Evolutionary conservation across 306 rosid genomes (phyloP), one percentile per base, ranked within the genome.

Genomic region (Acacia acuminata): DNA sequence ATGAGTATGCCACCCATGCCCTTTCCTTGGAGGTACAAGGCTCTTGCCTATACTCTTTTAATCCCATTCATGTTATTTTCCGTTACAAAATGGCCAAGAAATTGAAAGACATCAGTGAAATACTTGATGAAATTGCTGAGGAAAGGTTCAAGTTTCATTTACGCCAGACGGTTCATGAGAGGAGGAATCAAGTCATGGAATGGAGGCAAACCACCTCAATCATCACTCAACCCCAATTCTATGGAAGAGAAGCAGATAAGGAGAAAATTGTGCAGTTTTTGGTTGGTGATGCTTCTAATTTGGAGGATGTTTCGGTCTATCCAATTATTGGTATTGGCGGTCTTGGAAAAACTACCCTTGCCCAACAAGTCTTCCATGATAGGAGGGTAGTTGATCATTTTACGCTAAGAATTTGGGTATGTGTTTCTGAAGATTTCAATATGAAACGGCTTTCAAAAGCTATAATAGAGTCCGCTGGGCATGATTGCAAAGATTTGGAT

Each of bases 331-430:
- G 85, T 2, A 66, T 75, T 6, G 85, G 76, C 6, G 85, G 85
- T 3, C 72, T 82, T 1, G 85, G 85, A 5, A 82, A 82, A 4
- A 82, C 85, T 10, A 53, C 85, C 8, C 69, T 82, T 17, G 71
- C 81, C 2, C 85, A 82, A 38, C 38, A 75, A 2, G 50, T 51
- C 3, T 82, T 73, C 81, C 66, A 75, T 53, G 81, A 75, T 24
- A 47, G 42, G 4, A 48, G 32, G 27, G 34, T 82, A 7, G 17
- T 0, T 0, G 6, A 65, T 8, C 63, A 51, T 25, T 75, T 75
- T 75, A 70, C 67, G 14, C 12, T 40, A 32, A 65, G 7, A 65
- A 82, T 65, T 5, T 75, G 85, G 85, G 76, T 66, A 3, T 75
- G 69, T 43, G 81, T 82, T 40, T 51, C 71, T 0, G 20, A 56